Evolutionary conservation across 2,329 filamentous ascomycete genomes (phyloP).

Genomic region (Raffaelea arxii): DNA sequence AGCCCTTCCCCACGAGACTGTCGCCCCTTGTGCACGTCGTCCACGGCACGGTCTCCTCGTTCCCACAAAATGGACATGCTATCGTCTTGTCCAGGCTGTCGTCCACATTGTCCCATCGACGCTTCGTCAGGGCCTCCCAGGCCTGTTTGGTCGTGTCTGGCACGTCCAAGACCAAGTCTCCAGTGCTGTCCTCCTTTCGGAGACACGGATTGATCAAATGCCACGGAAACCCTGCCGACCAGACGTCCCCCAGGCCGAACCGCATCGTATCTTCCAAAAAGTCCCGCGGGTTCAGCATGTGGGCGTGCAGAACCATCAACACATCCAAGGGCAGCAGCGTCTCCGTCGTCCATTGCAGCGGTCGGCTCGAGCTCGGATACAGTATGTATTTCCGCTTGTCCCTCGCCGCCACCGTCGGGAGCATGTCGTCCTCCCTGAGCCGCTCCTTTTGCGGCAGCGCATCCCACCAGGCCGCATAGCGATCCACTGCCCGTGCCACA

Average conservation of each 20-base stretch:
- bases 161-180: constrained; percentile 45
- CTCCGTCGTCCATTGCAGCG: constrained; percentile 1
- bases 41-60: constrained; percentile 42
- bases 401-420: too few relatives aligned
- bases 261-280: constrained; percentile 67
- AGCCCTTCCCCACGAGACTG: constrained; percentile 42
- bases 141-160: constrained; percentile 28
- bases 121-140: constrained; percentile 40
- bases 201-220: constrained; percentile 41
- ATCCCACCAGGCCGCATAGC: constrained; percentile 60
- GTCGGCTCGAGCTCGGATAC: constrained; percentile 20
- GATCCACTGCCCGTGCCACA: constrained; percentile 55
- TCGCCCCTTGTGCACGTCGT: constrained; percentile 32
- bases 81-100: constrained; percentile 39
- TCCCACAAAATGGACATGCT: constrained; percentile 45
- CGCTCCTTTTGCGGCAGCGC: constrained; percentile 23
- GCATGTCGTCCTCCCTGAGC: constrained; percentile 9
- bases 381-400: constrained; percentile 17
- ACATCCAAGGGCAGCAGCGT: constrained; percentile 39
- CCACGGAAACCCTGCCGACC: constrained; percentile 61
- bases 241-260: constrained; percentile 41
- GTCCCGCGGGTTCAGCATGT: constrained; percentile 66
- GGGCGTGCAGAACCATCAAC: constrained; percentile 70
- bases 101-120: constrained; percentile 49
- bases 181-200: constrained; percentile 49